A percentile compares a stretch with the other conserved stretches of the same genome.
Evolutionary conservation across 2,329 filamentous ascomycete genomes (phyloP).

Genomic region (Epichloe bromicola): DNA sequence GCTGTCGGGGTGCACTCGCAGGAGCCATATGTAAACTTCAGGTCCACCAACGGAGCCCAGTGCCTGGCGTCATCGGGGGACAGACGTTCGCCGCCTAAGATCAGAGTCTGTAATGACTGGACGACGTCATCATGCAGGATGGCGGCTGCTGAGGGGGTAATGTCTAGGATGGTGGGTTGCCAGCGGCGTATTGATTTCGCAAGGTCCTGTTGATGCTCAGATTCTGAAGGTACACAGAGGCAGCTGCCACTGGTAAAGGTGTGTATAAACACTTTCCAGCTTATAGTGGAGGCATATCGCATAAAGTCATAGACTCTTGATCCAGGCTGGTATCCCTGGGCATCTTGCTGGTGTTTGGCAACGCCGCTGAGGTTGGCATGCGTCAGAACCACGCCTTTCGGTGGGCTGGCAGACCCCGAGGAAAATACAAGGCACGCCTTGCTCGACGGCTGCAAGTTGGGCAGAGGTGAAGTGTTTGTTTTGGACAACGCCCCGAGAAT

Average conservation of each 20-base stretch:
- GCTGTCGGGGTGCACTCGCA: background rate
- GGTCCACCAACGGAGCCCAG: background rate
- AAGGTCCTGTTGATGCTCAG: background rate
- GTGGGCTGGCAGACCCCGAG: background rate
- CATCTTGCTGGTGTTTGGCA: conserved; percentile 1
- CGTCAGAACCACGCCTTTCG: conserved; percentile 1
- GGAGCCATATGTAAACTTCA: conserved; percentile 1
- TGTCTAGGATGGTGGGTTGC: background rate
- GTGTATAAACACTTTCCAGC: background rate
- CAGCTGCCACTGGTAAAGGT: background rate
- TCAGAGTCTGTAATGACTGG: background rate
- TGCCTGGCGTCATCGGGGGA: background rate
- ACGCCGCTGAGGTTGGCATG: conserved; percentile 2
- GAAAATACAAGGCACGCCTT: conserved; percentile 1
- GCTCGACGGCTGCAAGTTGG: background rate
- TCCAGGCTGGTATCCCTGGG: conserved; percentile 1
- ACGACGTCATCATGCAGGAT: background rate
- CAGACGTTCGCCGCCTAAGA: background rate
- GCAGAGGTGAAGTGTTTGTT: background rate
- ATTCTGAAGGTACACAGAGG: background rate
- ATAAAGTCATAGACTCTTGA: conserved; percentile 6
- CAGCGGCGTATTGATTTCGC: background rate
- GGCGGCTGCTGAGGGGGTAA: background rate
- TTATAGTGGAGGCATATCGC: background rate
- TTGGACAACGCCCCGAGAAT: background rate